Evolutionary conservation across 2,329 filamentous ascomycete species (phyloP), one percentile per base, ranked within the genome.

Genomic region (Colletotrichum tropicicola): DNA sequence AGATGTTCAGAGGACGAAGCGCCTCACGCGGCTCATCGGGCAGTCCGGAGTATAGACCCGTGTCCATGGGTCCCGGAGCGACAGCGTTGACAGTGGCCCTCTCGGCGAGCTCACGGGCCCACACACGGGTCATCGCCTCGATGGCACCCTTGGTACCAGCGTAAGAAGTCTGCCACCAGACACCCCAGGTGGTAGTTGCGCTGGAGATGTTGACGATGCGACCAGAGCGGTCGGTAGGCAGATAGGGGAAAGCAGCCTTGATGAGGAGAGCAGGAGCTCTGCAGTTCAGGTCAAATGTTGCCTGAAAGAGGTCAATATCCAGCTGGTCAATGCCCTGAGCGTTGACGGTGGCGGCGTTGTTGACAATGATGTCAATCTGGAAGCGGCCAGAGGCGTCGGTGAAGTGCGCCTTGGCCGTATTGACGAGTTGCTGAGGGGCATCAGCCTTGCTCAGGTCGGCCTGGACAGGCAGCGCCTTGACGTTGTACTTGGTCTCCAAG

Each of bases 361-460:
- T 97, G 81, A 97, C 82, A 57, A 97, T 82, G 66, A 97, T 92
- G 78, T 97, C 92, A 72, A 97, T 85, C 72, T 90, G 87, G 74
- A 93, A 87, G 6, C 55, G 68, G 51, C 71, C 62, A 68, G 67
- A 79, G 21, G 84, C 82, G 61, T 83, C 74, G 6, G 83, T 65
- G 77, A 92, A 89, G 72, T 88, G 81, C 68, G 87, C 82, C 70
- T 86, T 84, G 4, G 87, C 84, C 0, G 84, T 83, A 17, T 81
- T 78, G 68, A 94, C 77, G 48, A 93, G 83, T 47, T 85, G 79
- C 5, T 83, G 80, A 3, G 89, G 88, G 1, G 89, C 89, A 4
- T 83, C 83, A 30, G 87, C 82, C 2, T 85, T 84, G 68, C 87
- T 85, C 71, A 95, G 86, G 77, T 94, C 91, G 19, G 92, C 92